Conservation (phyloP, 2,329 filamentous ascomycete genomes). For the Xylariaceae sp. region DNA sequence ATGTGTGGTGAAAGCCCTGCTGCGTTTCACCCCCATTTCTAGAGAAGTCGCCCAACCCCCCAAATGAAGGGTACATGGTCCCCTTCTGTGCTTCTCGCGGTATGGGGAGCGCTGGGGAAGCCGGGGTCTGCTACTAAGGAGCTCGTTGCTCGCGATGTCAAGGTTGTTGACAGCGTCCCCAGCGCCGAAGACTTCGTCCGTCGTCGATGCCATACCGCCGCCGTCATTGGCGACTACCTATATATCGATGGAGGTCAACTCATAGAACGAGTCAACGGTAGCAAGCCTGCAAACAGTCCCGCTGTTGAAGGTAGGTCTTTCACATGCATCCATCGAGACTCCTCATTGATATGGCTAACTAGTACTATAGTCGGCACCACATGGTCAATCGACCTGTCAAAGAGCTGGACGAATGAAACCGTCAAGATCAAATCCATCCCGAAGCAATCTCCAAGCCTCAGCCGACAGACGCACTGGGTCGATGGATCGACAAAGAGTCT, state of each 20-base stretch:
- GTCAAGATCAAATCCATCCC: slow-evolving; percentile 29
- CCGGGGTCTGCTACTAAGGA: slow-evolving; percentile 19
- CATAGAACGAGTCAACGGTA: slow-evolving; percentile 27
- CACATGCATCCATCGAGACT: background rate
- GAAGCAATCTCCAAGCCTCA: slow-evolving; percentile 30
- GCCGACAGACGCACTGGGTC: slow-evolving; percentile 33
- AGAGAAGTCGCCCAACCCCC: slow-evolving; percentile 12
- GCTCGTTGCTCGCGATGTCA: slow-evolving; percentile 20
- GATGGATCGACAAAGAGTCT: slow-evolving; percentile 29
- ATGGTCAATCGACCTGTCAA: slow-evolving; percentile 32
- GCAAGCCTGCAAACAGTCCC: slow-evolving; percentile 20
- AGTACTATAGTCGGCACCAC: slow-evolving; percentile 31
- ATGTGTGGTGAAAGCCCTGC: slow-evolving; percentile 21
- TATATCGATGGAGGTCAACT: slow-evolving; percentile 38
- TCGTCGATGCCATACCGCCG: slow-evolving; percentile 18
- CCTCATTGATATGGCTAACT: slow-evolving; percentile 4
- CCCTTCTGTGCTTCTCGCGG: slow-evolving; percentile 26
- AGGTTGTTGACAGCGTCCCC: slow-evolving; percentile 14
- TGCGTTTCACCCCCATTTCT: slow-evolving; percentile 13
- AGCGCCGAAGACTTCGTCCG: slow-evolving; percentile 24
- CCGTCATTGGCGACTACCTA: slow-evolving; percentile 34
- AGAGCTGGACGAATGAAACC: slow-evolving; percentile 34
- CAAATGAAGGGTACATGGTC: slow-evolving; percentile 30
- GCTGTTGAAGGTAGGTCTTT: slow-evolving; percentile 24
- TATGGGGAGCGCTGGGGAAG: slow-evolving; percentile 25